Evolutionary conservation across 306 rosid genomes (phyloP), one percentile per base, ranked within the genome.

Genomic region (Morella rubra): DNA sequence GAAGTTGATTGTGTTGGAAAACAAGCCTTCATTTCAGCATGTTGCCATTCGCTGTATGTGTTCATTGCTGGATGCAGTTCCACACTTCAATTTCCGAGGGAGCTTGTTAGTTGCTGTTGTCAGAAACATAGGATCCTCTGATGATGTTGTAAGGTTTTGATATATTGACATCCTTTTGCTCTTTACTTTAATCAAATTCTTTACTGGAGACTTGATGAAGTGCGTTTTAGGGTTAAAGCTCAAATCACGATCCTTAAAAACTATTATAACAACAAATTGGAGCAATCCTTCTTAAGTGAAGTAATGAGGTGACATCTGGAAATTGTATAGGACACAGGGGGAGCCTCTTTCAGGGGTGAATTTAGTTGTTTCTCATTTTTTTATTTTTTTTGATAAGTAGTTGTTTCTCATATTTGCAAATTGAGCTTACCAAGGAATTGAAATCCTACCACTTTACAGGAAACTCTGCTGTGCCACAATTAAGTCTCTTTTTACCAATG

Each of bases 61-160:
- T 85, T 71, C 84, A 65, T 88, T 95, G 87, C 97, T 95, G 49
- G 99, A 92, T 49, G 91, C 93, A 80, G 85, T 84, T 79, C 97
- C 97, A 46, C 93, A 92, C 77, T 95, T 92, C 90, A 95, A 95
- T 87, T 95, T 84, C 68, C 89, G 86, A 15, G 97, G 92, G 86
- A 88, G 86, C 84, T 87, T 92, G 91, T 78, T 95, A 84, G 89
- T 55, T 59, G 78, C 87, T 75, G 90, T 91, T 61, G 87, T 91
- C 74, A 88, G 86, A 76, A 92, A 89, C 83, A 85, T 95, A 82
- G 81, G 92, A 83, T 91, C 97, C 84, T 74, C 77, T 27, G 85
- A 88, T 64, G 90, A 88, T 24, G 80, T 89, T 72, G 85, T 86
- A 87, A 92, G 99, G 99, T 95, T 76, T 72, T 62, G 73, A 84